Percentiles rank a stretch among this genome's conserved stretches.
phyloP scores from a whole-genome alignment of 306 rosid species.

The Arachis stenosperma region DNA sequence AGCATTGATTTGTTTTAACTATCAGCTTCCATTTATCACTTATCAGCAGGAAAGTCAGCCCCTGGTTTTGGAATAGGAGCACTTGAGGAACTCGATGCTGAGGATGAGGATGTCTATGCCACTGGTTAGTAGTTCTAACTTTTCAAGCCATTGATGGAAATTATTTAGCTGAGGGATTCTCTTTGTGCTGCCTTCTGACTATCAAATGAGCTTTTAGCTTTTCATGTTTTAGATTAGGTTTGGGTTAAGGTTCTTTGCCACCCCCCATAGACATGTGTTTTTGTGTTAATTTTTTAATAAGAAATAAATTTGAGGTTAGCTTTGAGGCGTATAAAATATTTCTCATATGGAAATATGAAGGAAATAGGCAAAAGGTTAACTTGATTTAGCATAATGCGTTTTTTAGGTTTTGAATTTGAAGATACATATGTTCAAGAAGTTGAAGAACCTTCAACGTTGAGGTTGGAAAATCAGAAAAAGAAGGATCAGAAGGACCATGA shows the following conservation, averaged over 20 bases:
- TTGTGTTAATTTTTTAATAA: background rate
- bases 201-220: background rate
- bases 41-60: constrained; percentile 88
- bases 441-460: constrained; percentile 71
- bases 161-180: background rate
- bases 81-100: constrained; percentile 89
- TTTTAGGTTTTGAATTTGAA: constrained; percentile 72
- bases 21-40: constrained; percentile 32
- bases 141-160: constrained; percentile 29
- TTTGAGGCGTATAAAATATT: constrained; percentile 4
- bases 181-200: constrained; percentile 33
- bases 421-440: constrained; percentile 77
- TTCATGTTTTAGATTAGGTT: constrained; percentile 10
- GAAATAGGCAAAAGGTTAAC: constrained; percentile 17
- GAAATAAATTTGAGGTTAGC: background rate
- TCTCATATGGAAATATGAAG: constrained; percentile 16
- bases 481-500: constrained; percentile 49
- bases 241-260: background rate
- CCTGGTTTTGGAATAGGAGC: constrained; percentile 99
- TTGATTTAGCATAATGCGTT: constrained; percentile 27
- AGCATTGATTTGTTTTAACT: constrained; percentile 35
- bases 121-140: constrained; percentile 60
- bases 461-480: constrained; percentile 57
- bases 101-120: constrained; percentile 93
- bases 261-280: background rate